Evolutionary conservation across 2,329 filamentous ascomycete genomes (phyloP).

Genomic region (Teratosphaeria viscida): DNA sequence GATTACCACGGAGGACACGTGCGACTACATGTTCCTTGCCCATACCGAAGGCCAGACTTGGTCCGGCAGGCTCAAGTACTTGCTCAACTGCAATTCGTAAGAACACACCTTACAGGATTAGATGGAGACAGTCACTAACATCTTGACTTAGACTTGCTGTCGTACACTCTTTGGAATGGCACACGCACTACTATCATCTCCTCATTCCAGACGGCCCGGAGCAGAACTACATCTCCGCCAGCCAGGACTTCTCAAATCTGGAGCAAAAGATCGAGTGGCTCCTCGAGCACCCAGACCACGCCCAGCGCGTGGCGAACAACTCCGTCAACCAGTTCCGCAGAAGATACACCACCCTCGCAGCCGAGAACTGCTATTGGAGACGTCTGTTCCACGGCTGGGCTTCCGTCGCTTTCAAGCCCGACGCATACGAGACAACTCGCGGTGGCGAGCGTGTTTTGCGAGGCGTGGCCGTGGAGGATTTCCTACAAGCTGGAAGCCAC

Average conservation of each 20-base stretch:
- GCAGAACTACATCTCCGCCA: conserved; percentile 23
- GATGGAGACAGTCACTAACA: background rate
- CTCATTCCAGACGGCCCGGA: conserved; percentile 9
- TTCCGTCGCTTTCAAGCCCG: background rate
- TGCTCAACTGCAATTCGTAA: conserved; percentile 23
- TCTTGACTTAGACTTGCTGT: conserved; percentile 10
- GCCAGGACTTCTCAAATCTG: conserved; percentile 23
- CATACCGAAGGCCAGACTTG: conserved; percentile 27
- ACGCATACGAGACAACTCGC: background rate
- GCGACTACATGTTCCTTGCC: conserved; percentile 22
- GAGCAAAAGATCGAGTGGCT: conserved; percentile 16
- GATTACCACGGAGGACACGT: conserved; percentile 13
- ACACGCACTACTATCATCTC: conserved; percentile 24
- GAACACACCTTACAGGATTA: background rate
- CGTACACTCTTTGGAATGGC: conserved; percentile 19
- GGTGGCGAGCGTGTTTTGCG: background rate
- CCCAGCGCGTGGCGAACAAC: conserved; percentile 19
- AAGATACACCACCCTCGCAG: conserved; percentile 21
- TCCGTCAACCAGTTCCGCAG: conserved; percentile 18
- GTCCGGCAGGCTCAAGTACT: conserved; percentile 25
- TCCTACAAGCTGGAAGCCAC: background rate
- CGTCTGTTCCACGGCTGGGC: conserved; percentile 22
- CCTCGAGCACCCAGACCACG: conserved; percentile 13
- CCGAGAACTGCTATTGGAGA: conserved; percentile 23
- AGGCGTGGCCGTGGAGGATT: background rate